These are phyloP conservation scores for Circinella umbellata DNA, from an alignment of 371 early-diverging fungal genomes.

Conservation along the genomic window DNA sequence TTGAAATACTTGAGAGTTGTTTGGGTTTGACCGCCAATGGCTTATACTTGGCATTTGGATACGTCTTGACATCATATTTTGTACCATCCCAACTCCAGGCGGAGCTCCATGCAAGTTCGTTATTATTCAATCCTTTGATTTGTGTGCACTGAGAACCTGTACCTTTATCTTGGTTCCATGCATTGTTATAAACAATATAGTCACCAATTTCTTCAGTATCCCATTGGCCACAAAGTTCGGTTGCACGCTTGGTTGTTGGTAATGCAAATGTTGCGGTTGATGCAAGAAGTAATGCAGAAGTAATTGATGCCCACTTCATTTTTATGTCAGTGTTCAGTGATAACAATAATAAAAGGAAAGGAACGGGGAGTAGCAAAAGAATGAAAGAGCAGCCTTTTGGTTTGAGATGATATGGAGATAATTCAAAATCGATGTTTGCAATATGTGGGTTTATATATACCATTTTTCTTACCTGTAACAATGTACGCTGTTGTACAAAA, in stretches of 20 bases:
- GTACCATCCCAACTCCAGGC: constrained; percentile 19
- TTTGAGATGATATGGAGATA: too few relatives aligned
- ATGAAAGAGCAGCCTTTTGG: too few relatives aligned
- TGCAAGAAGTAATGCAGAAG: too few relatives aligned
- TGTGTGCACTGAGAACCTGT: constrained; percentile 21
- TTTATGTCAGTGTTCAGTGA: too few relatives aligned
- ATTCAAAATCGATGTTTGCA: too few relatives aligned
- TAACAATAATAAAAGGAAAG: too few relatives aligned
- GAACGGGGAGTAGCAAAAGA: too few relatives aligned
- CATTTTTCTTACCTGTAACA: too few relatives aligned
- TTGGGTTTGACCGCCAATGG: constrained; percentile 7
- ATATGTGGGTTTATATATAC: too few relatives aligned
- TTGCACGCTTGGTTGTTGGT: neutral
- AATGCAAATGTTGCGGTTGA: too few relatives aligned
- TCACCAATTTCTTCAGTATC: constrained; percentile 8
- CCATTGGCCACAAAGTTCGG: constrained; percentile 17
- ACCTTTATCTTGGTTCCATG: constrained; percentile 12
- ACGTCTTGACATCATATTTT: constrained; percentile 14
- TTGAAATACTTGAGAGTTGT: constrained; percentile 10
- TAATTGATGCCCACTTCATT: too few relatives aligned
- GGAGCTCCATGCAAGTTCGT: constrained; percentile 12
- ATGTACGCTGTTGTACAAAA: too few relatives aligned
- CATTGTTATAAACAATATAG: constrained; percentile 16
- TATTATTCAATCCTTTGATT: constrained; percentile 7
- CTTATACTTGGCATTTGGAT: constrained; percentile 12